Percentiles rank a stretch among this genome's conserved stretches.
These are phyloP conservation scores for Xerocomus brunneocitrinus DNA, from an alignment of 768 basidiomycete species.

Conservation along the genomic window DNA sequence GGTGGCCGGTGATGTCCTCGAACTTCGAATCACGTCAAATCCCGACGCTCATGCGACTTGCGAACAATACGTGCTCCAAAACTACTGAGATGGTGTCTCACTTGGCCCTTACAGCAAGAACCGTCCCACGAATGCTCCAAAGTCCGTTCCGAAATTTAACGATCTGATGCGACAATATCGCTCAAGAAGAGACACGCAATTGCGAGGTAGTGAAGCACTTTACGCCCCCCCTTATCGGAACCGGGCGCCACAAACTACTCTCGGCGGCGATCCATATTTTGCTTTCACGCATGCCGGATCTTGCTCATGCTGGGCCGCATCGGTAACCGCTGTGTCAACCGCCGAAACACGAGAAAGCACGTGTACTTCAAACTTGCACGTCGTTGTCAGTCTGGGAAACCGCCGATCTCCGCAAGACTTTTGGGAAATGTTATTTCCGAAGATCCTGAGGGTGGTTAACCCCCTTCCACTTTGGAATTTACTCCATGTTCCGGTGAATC, in stretches of 20 bases:
- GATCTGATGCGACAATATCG: neutral
- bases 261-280: neutral
- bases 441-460: neutral
- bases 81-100: constrained; percentile 5
- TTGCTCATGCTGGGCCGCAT: neutral
- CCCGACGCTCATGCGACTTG: neutral
- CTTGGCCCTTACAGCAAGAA: neutral
- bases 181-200: neutral
- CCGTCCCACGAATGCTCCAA: neutral
- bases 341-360: neutral
- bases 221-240: neutral
- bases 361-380: neutral
- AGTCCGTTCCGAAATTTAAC: neutral
- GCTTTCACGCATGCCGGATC: neutral
- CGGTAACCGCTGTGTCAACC: neutral
- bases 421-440: neutral
- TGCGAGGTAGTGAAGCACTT: constrained; percentile 3
- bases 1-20: neutral
- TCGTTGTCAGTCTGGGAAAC: neutral
- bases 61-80: neutral
- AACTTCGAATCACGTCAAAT: neutral
- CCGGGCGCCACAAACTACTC: neutral
- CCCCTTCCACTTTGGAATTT: neutral
- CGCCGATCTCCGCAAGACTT: neutral
- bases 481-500: neutral